Evolutionary conservation across 2,329 filamentous ascomycete species (phyloP), one percentile per base, ranked within the genome.

Genomic region (Coleophoma cylindrospora): DNA sequence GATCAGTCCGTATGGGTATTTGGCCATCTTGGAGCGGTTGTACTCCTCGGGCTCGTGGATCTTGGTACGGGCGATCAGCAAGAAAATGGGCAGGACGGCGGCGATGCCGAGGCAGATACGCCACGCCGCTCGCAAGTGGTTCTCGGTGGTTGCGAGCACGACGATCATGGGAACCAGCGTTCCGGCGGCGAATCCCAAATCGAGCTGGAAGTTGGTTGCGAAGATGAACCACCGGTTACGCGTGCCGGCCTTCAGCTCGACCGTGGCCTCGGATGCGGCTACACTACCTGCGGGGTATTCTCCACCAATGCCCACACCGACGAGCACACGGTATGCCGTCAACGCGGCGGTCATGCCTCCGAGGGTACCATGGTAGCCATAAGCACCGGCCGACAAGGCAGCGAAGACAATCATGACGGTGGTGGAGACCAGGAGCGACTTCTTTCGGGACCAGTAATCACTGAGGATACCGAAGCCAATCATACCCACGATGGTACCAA

Each of bases 191-290:
- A 95, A 96, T 1, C 89, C 91, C 48, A 14, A 79, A 64, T 95
- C 89, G 53, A 95, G 95, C 74, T 90, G 87, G 21, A 87, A 82
- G 67, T 95, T 95, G 43, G 89, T 95, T 67, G 94, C 95, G 56
- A 95, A 75, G 60, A 92, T 89, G 64, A 91, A 96, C 89, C 90
- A 95, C 37, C 87, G 77, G 64, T 96, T 92, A n/a, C 91, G 77
- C 14, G 86, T 85, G 11, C 91, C 91, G 14, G 71, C 68, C 66
- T 90, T 89, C 52, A 96, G 74, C 64, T 95, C 89, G 17, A 89
- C 88, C 0, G 86, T 91, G 4, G 86, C 86, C 69, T 96, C 91
- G 2, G 91, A 89, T 47, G 83, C 87, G 2, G 86, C 88, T 1
- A 96, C 91, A 52, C 83, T 88, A 3, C 91, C 91, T 38, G 88